Conservation (phyloP, 2,329 filamentous ascomycete genomes). For the Aulographum hederae region DNA sequence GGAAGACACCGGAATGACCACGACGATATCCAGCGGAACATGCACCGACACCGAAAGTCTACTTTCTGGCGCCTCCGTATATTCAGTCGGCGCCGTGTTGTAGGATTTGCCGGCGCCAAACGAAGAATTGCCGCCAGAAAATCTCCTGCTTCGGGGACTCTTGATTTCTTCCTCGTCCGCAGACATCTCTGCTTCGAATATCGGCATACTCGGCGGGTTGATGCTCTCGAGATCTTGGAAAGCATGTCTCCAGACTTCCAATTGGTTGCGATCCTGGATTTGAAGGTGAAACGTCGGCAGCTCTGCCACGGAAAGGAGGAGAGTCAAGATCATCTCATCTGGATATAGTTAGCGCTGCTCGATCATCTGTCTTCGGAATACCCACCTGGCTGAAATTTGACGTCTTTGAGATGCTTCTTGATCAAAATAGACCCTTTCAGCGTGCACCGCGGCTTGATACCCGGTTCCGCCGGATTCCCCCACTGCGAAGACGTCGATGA, state of each 20-base stretch:
- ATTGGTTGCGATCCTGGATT: constrained; percentile 65
- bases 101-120: constrained; percentile 69
- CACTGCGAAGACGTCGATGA: constrained; percentile 32
- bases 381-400: constrained; percentile 42
- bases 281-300: constrained; percentile 86
- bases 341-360: constrained; percentile 8
- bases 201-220: constrained; percentile 48
- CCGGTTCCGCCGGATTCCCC: too few species aligned
- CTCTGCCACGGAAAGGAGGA: constrained; percentile 81
- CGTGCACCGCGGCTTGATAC: constrained; percentile 50
- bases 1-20: constrained; percentile 91
- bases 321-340: constrained; percentile 71
- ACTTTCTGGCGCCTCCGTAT: constrained; percentile 48
- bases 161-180: constrained; percentile 79
- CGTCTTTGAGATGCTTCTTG: constrained; percentile 90
- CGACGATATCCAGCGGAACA: constrained; percentile 85
- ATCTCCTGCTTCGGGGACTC: constrained; percentile 37
- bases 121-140: constrained; percentile 65
- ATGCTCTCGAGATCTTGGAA: constrained; percentile 46
- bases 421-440: constrained; percentile 96
- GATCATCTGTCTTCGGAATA: not conserved
- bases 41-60: constrained; percentile 43
- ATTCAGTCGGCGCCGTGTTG: constrained; percentile 81
- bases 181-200: constrained; percentile 59
- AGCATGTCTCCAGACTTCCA: constrained; percentile 81